Percentiles rank a stretch among this genome's conserved stretches.
Evolutionary conservation across 768 basidiomycete species (phyloP).

Genomic region (Lentinula edodes): DNA sequence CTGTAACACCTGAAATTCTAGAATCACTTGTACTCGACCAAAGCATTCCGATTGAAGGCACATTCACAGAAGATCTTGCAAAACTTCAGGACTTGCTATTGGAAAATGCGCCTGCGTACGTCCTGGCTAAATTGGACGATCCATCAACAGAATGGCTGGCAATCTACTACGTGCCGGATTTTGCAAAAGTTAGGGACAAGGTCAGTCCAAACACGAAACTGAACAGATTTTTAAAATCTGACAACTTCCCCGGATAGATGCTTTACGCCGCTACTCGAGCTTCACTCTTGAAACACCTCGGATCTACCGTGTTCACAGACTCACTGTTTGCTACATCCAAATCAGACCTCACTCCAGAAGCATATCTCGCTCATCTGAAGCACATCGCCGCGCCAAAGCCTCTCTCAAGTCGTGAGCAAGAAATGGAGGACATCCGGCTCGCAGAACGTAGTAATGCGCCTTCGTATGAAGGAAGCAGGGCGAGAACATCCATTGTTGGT

Average conservation of each 20-base stretch:
- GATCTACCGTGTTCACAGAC: slow-evolving; percentile 66
- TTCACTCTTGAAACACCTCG: slow-evolving; percentile 66
- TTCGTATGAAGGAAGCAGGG: slow-evolving; percentile 53
- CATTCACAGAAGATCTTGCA: slow-evolving; percentile 58
- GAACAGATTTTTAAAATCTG: neutral
- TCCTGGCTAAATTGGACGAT: slow-evolving; percentile 61
- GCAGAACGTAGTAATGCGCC: slow-evolving; percentile 63
- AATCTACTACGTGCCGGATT: slow-evolving; percentile 79
- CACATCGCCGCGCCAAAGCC: slow-evolving; percentile 77
- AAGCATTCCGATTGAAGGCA: slow-evolving; percentile 40
- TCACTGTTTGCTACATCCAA: slow-evolving; percentile 76
- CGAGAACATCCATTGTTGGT: slow-evolving; percentile 51
- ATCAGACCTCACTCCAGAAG: slow-evolving; percentile 56
- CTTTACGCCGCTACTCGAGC: slow-evolving; percentile 78
- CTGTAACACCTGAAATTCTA: slow-evolving; percentile 17
- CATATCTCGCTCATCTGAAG: slow-evolving; percentile 68
- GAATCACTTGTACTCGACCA: slow-evolving; percentile 64
- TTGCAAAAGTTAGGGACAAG: slow-evolving; percentile 78
- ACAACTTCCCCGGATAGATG: slow-evolving; percentile 50
- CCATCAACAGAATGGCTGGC: slow-evolving; percentile 64
- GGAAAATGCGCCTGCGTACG: slow-evolving; percentile 65
- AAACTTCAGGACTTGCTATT: slow-evolving; percentile 53
- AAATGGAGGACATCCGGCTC: slow-evolving; percentile 69
- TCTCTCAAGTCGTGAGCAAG: slow-evolving; percentile 75
- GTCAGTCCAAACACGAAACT: slow-evolving; percentile 26